Base-by-base conservation (phyloP, 164 flowering plant species). In the Liriodendron chinense region DNA sequence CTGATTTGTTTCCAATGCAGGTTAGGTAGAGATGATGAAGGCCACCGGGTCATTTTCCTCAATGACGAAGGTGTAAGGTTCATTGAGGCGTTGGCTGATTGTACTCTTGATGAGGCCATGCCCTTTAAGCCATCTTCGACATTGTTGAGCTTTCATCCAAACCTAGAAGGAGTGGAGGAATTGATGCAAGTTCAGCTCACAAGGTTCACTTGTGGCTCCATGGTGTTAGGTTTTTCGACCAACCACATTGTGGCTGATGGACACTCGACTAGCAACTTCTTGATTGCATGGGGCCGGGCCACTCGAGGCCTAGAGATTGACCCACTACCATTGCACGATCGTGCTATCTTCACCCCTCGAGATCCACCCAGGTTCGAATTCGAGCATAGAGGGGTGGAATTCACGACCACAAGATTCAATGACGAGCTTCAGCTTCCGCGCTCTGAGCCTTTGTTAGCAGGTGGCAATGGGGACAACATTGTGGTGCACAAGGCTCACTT, bases 181-280 rank as follows among this genome's bases (percentile, higher is more conserved):
- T 16, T 82, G 65, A 71, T 73, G 10, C 87, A 78, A 68, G 78
- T 82, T 53, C 85, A 84, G 57, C 72, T 84, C 79, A 84, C 85
- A 3, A 61, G 83, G 69, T 84, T 84, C 76, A 34, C 80, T 23
- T 83, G 83, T 67, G 85, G 83, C 47, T 78, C 80, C 1, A 12
- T 83, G 61, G 83, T 76, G 56, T 69, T 83, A 1, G 85, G 85
- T 3, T 77, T 76, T 67, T 78, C 87, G 0, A 21, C 74, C 20
- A 76, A 80, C 75, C 87, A 84, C 67, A 9, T 75, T 2, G 79
- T 82, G 1, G 82, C 85, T 0, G 87, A 84, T 34, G 85, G 85
- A 5, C 78, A 77, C n/a, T 13, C 82, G 9, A 75, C 79, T 2
- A 75, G 84, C 80, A 75, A 73, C 14, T 84, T 84, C 71, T 70